phyloP scores from a whole-genome alignment of 169 alveolate genomes.

The Eimeria brunetti region DNA sequence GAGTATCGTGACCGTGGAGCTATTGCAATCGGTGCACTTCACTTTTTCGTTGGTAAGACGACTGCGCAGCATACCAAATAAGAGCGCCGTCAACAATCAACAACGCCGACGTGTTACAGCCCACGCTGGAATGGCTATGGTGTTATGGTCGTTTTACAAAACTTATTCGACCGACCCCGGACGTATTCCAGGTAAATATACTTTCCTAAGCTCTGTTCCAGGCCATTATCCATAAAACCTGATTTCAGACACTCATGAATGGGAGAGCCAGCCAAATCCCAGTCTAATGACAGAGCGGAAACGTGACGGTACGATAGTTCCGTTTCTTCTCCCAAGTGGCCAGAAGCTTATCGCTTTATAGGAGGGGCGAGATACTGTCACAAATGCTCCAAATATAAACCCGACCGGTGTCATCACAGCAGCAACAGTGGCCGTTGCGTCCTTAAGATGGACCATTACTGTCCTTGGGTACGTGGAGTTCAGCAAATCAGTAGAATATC shows the following conservation, averaged over 20 bases:
- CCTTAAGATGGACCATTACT: constrained; percentile 79
- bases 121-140: constrained; percentile 68
- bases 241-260: constrained; percentile 57
- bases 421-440: constrained; percentile 74
- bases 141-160: constrained; percentile 78
- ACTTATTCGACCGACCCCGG: constrained; percentile 74
- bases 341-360: background rate
- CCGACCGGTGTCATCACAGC: constrained; percentile 81
- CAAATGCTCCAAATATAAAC: constrained; percentile 76
- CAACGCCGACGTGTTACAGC: background rate
- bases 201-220: background rate
- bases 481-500: too few relatives aligned
- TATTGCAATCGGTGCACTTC: constrained; percentile 66
- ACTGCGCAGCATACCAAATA: background rate
- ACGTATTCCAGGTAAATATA: constrained; percentile 67
- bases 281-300: constrained; percentile 65
- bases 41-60: constrained; percentile 61
- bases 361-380: constrained; percentile 79
- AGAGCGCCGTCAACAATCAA: background rate
- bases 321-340: background rate
- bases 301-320: constrained; percentile 67
- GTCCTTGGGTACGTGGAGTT: constrained; percentile 76
- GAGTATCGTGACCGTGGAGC: constrained; percentile 80
- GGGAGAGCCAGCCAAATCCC: constrained; percentile 72
- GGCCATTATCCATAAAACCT: background rate